Evolutionary conservation across 192 early-diverging fungal genomes (phyloP), one percentile per base, ranked within the genome.

Genomic region (Mycoemilia scoparia): DNA sequence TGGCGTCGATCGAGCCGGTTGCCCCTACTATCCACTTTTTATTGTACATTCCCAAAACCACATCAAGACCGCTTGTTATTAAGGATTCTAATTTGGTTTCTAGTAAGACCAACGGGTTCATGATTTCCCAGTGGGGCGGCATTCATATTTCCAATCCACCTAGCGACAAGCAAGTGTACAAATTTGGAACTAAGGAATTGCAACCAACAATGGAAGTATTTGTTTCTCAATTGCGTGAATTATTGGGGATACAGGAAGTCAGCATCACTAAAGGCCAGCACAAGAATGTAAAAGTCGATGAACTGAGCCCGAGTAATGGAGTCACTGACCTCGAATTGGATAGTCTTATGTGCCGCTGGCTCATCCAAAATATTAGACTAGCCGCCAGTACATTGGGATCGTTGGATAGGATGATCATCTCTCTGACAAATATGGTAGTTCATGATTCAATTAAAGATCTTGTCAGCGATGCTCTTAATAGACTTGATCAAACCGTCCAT

Each of bases 91-190:
- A 75, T 47, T 67, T 68, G 57, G 38, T 9, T 17, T 32, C 5
- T 14, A 11, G 23, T 21, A 24, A 33, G 19, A 36, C 43, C 34
- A 88, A 91, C 43, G 82, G 87, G 2, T 98, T 96, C 44, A 40
- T 89, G 18, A 77, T 96, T 26, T 84, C 88, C 23, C 79, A 81
- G 14, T 98, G 91, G 91, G 95, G 95, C 19, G 95, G 91, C 3
- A 70, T 98, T 29, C 40, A 57, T 5, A 90, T 87, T 23, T 67
- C 69, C 4, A 49, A 69, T 15, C 51, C 41, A 10, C 38, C 33
- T 10, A 33, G 12, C 21, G 37, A 11, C 38, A 46, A 5, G 28
- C 37, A 18, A 51, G 18, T 15, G 43, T 52, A 12, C 45, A 48
- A 22, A 16, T 60, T 18, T 49, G 50, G 34, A 2, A 36, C 37